These are phyloP conservation scores for Rhypophila decipiens DNA, from an alignment of 495 filamentous ascomycete genomes.

Conservation along the genomic window DNA sequence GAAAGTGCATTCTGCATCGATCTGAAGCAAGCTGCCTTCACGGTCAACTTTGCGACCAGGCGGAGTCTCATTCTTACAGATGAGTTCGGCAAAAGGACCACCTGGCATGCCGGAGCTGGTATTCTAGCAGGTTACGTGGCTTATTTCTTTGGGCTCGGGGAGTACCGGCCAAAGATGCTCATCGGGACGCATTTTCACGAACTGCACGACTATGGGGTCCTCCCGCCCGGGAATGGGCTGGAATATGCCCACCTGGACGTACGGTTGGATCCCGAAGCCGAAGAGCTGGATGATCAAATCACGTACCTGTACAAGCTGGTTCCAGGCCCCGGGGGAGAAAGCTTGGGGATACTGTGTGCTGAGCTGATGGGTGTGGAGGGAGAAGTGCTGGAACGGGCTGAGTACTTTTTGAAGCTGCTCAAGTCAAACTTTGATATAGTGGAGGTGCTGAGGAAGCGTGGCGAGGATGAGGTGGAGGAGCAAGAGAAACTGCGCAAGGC, in stretches of 20 bases:
- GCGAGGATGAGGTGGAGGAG: constrained; percentile 10
- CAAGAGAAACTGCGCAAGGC: constrained; percentile 6
- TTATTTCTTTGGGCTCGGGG: constrained; percentile 57
- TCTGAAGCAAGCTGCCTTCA: constrained; percentile 78
- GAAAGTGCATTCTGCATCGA: constrained; percentile 95
- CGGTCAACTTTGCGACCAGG: constrained; percentile 68
- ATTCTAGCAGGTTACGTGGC: constrained; percentile 78
- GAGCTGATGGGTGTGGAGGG: constrained; percentile 74
- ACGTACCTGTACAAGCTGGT: constrained; percentile 78
- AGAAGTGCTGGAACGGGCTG: constrained; percentile 68
- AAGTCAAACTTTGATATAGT: constrained; percentile 48
- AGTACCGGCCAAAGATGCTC: constrained; percentile 71
- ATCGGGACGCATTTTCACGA: constrained; percentile 94
- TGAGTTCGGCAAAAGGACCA: constrained; percentile 95
- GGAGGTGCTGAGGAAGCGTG: constrained; percentile 4
- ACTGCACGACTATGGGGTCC: constrained; percentile 71
- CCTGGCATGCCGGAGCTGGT: constrained; percentile 73
- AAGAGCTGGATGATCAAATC: constrained; percentile 62
- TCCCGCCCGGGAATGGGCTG: constrained; percentile 52
- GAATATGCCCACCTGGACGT: constrained; percentile 85
- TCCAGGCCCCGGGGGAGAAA: constrained; percentile 66
- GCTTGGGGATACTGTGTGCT: constrained; percentile 81
- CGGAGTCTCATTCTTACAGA: constrained; percentile 81
- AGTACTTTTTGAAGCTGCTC: constrained; percentile 62
- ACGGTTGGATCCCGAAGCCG: constrained; percentile 55